Percentiles rank a stretch among this genome's conserved stretches.
Evolutionary conservation across 2,329 filamentous ascomycete genomes (phyloP).

Genomic region (Grosmannia serpens): DNA sequence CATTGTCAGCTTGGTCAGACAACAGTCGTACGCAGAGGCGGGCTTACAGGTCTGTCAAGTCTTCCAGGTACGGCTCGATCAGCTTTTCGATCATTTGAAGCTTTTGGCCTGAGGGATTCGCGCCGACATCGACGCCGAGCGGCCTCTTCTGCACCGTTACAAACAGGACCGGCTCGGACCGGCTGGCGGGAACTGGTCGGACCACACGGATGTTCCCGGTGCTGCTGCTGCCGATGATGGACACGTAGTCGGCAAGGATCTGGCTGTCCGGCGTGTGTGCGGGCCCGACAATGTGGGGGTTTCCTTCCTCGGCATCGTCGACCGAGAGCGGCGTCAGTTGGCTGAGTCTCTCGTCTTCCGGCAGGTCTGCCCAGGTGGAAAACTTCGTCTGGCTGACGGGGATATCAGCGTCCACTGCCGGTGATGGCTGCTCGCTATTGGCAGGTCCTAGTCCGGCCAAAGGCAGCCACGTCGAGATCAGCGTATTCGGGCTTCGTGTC

Average conservation of each 20-base stretch:
- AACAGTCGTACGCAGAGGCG: not conserved
- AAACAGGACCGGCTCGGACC: not conserved
- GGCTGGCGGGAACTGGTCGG: not conserved
- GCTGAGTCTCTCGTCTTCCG: not conserved
- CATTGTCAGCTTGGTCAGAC: slow-evolving; percentile 27
- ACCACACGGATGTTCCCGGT: not conserved
- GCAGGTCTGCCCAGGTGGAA: not conserved
- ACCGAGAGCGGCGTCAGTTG: not conserved
- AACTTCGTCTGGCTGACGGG: not conserved
- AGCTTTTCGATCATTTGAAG: slow-evolving; percentile 43
- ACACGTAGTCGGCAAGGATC: slow-evolving; percentile 4
- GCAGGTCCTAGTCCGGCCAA: not conserved
- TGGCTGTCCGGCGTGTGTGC: not conserved
- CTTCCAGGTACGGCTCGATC: slow-evolving; percentile 38
- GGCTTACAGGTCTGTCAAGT: slow-evolving; percentile 35
- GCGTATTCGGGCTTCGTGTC: not conserved
- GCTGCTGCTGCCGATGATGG: not conserved
- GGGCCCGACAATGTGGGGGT: slow-evolving; percentile 3
- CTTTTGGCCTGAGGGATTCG: not conserved
- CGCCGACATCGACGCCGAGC: not conserved
- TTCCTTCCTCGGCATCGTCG: slow-evolving; percentile 1
- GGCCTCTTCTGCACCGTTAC: not conserved
- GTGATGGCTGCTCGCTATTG: not conserved
- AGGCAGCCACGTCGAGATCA: not conserved
- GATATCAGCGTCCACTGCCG: too few species aligned